phyloP scores from a whole-genome alignment of 352 stramenopile species.

The Phytophthora pluvialis region DNA sequence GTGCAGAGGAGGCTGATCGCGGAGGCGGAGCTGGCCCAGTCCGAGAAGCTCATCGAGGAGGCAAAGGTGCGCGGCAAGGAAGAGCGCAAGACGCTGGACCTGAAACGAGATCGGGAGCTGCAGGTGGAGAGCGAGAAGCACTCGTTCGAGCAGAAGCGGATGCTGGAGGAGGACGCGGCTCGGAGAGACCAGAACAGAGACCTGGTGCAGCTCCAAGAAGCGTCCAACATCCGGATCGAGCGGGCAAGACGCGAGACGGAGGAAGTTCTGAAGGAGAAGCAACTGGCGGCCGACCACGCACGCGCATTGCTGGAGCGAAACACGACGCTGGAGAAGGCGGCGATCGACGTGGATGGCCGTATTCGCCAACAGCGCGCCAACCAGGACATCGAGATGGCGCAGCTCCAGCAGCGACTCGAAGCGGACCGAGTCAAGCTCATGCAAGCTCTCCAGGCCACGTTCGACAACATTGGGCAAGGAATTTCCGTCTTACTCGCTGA shows the following conservation, averaged over 20 bases:
- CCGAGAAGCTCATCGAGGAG: constrained; percentile 55
- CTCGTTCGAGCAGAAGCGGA: constrained; percentile 52
- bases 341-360: constrained; percentile 66
- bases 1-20: constrained; percentile 67
- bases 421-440: constrained; percentile 72
- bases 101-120: constrained; percentile 55
- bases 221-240: constrained; percentile 64
- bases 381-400: constrained; percentile 75
- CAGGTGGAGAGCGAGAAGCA: constrained; percentile 57
- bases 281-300: constrained; percentile 53
- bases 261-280: constrained; percentile 63
- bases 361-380: constrained; percentile 77
- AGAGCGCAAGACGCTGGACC: constrained; percentile 57
- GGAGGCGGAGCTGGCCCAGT: constrained; percentile 40
- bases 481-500: constrained; percentile 59
- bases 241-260: constrained; percentile 63
- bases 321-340: constrained; percentile 64
- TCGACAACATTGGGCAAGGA: constrained; percentile 74
- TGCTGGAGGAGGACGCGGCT: constrained; percentile 51
- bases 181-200: constrained; percentile 62
- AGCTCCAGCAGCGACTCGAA: constrained; percentile 64
- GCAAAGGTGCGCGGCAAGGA: constrained; percentile 48
- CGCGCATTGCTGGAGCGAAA: constrained; percentile 63
- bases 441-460: constrained; percentile 66
- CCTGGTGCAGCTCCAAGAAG: constrained; percentile 66